phyloP scores from a whole-genome alignment of 371 early-diverging fungal species.

The Spraguea lophii region DNA sequence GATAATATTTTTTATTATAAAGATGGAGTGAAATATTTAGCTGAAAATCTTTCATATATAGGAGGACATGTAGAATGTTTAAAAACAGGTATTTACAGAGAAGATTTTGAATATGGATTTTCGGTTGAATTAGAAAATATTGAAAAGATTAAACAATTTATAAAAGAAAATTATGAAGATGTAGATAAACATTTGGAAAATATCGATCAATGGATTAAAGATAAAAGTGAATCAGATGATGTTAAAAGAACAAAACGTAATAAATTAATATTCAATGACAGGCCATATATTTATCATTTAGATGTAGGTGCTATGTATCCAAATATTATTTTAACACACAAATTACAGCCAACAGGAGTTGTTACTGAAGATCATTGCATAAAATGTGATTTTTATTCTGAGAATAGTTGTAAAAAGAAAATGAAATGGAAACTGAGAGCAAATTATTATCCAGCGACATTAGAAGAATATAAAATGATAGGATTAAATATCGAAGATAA shows the following conservation, averaged over 20 bases:
- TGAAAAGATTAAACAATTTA: constrained; percentile 42
- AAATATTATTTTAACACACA: constrained; percentile 93
- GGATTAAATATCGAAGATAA: constrained; percentile 57
- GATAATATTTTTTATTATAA: constrained; percentile 56
- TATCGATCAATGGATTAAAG: constrained; percentile 7
- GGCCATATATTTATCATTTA: constrained; percentile 84
- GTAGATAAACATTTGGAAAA: constrained; percentile 14
- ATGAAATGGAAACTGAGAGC: constrained; percentile 94
- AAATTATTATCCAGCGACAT: constrained; percentile 72
- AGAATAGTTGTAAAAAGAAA: constrained; percentile 66
- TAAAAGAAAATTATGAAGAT: constrained; percentile 64
- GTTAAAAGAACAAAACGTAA: neutral
- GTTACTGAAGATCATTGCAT: constrained; percentile 71
- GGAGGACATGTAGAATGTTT: constrained; percentile 96
- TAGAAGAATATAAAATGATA: constrained; percentile 72
- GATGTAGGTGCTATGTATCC: constrained; percentile 99
- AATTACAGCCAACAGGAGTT: constrained; percentile 88
- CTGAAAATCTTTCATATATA: constrained; percentile 85
- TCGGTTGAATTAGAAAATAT: constrained; percentile 53
- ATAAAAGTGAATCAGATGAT: constrained; percentile 7
- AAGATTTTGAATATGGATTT: constrained; percentile 75
- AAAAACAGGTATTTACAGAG: constrained; percentile 86
- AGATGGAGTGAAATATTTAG: constrained; percentile 66
- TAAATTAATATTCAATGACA: constrained; percentile 48
- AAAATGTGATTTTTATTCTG: constrained; percentile 75